These are phyloP conservation scores for Oemleria cerasiformis DNA, from an alignment of 306 rosid species.

Conservation along the genomic window DNA sequence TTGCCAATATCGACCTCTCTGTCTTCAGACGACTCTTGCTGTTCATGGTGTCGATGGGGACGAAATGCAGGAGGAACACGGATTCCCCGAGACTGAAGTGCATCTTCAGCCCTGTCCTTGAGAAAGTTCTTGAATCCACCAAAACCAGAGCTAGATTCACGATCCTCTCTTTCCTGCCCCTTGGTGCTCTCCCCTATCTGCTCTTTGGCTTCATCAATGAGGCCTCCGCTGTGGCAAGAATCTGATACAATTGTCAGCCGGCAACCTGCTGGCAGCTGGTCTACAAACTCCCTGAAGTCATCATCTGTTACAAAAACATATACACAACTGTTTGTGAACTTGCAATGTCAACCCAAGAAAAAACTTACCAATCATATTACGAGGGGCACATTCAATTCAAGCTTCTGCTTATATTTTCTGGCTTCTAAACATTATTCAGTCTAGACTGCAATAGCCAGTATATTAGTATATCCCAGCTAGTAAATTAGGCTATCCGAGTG, in stretches of 20 bases:
- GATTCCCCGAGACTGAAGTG: constrained; percentile 71
- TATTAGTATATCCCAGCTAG: no score
- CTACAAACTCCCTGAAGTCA: constrained; percentile 63
- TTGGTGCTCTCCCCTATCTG: constrained; percentile 77
- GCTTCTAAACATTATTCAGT: no score
- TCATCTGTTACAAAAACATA: constrained; percentile 46
- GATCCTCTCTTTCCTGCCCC: neutral
- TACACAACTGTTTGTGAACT: neutral
- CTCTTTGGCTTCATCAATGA: constrained; percentile 58
- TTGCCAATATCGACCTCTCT: constrained; percentile 45
- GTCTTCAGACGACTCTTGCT: constrained; percentile 28
- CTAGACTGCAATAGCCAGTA: no score
- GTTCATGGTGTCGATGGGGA: constrained; percentile 32
- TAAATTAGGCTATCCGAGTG: no score
- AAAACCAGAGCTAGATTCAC: constrained; percentile 23
- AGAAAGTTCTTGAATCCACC: constrained; percentile 61
- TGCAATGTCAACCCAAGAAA: neutral
- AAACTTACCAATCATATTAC: neutral
- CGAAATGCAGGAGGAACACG: constrained; percentile 51
- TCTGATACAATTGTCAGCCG: constrained; percentile 67
- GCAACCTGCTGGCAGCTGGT: constrained; percentile 55
- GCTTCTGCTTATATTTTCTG: no score
- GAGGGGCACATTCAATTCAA: neutral
- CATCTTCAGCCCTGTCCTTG: constrained; percentile 47
- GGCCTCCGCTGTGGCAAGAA: constrained; percentile 88